A percentile compares a stretch with the other conserved stretches of the same genome.
These are phyloP conservation scores for Ceratonia siliqua DNA, from an alignment of 306 rosid genomes.

Conservation along the genomic window DNA sequence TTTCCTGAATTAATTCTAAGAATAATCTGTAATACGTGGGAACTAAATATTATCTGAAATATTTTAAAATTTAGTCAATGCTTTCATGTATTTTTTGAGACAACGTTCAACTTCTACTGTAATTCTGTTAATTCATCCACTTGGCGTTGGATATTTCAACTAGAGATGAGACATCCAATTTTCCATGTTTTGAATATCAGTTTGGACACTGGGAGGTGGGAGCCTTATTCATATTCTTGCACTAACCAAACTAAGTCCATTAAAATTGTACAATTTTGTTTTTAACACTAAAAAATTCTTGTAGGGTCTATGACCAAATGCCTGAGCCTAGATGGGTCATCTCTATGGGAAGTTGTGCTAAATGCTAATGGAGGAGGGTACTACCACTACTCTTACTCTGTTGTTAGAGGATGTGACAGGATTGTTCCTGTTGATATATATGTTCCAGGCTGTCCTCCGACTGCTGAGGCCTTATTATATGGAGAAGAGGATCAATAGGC, in stretches of 20 bases:
- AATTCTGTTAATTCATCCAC: background rate
- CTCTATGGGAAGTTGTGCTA: constrained; percentile 99
- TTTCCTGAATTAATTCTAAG: background rate
- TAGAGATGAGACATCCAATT: background rate
- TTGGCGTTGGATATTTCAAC: constrained; percentile 19
- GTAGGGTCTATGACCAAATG: constrained; percentile 99
- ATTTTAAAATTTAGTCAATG: background rate
- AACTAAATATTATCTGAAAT: background rate
- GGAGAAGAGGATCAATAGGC: constrained; percentile 99
- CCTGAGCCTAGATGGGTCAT: constrained; percentile 98
- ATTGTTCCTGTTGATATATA: constrained; percentile 96
- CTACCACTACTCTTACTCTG: constrained; percentile 95
- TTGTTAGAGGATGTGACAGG: constrained; percentile 94
- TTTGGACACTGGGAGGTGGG: background rate
- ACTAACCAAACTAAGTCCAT: background rate
- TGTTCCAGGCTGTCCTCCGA: constrained; percentile 98
- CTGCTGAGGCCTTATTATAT: constrained; percentile 91
- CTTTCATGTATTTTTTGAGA: background rate
- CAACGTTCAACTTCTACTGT: background rate
- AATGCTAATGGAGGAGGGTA: constrained; percentile 99
- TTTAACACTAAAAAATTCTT: constrained; percentile 20
- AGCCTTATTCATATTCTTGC: constrained; percentile 16
- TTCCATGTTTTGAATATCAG: background rate
- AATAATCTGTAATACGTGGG: background rate
- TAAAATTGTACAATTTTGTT: constrained; percentile 5